Percentiles rank a stretch among this genome's conserved stretches.
phyloP scores from a whole-genome alignment of 1,139 yeast species.

The Blastobotrys buckinghamii region DNA sequence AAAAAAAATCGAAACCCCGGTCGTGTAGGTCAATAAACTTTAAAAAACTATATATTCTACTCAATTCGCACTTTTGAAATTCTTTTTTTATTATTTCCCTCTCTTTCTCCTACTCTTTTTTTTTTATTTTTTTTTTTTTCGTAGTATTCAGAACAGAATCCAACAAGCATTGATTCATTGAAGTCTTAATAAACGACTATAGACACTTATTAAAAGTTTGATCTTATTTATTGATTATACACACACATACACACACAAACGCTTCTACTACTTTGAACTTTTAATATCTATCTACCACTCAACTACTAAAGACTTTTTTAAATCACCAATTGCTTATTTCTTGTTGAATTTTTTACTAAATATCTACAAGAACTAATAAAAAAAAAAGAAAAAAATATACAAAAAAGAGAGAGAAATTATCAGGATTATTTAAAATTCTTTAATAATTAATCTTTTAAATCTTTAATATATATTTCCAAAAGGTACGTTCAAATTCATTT shows the following conservation, averaged over 20 bases:
- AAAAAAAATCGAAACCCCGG: too few species aligned
- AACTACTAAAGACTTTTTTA: neutral
- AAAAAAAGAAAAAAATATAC: neutral
- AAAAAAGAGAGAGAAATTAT: neutral
- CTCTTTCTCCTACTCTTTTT: neutral
- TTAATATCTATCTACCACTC: neutral
- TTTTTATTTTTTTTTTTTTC: constrained; percentile 1
- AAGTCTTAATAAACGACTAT: neutral
- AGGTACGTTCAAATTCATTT: too few species aligned
- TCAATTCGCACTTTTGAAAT: neutral
- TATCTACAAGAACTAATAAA: neutral
- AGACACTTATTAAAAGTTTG: neutral
- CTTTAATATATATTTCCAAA: too few species aligned
- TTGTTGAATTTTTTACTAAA: neutral
- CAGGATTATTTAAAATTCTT: too few species aligned
- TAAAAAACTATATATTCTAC: neutral
- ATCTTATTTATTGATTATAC: neutral
- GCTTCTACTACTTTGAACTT: neutral
- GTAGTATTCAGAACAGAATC: constrained; percentile 10
- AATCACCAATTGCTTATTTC: neutral
- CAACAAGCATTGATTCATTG: constrained; percentile 3
- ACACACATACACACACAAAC: constrained; percentile 1
- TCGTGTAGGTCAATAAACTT: too few species aligned
- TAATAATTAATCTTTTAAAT: neutral
- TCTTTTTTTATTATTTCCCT: constrained; percentile 3